Evolutionary conservation across 257 asterid genomes (phyloP), one percentile per base, ranked within the genome.

Genomic region (Plantago ovata): DNA sequence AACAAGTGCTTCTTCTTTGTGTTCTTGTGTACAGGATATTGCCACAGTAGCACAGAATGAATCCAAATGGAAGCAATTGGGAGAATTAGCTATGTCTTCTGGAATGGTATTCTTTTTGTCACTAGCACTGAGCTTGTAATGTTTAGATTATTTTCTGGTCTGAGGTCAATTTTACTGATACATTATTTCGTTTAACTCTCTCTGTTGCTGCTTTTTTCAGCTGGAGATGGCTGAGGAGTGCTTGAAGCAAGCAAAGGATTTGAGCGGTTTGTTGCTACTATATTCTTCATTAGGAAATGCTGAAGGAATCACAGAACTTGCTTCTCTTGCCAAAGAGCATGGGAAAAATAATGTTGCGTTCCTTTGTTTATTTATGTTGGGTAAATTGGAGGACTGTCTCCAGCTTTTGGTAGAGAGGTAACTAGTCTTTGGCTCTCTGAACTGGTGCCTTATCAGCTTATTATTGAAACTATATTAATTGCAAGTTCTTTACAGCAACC

Each of bases 281-380:
- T 93, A 93, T 73, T 86, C 97, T 41, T 93, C 97, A 24, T 67
- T 89, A 56, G 99, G 99, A 65, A 81, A 89, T 74, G 85, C 92
- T 48, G 88, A 86, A 54, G 97, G 99, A 71, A 84, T 93, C 61
- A 44, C 89, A 48, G 83, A 78, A 69, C 95, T 93, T 73, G 88
- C 96, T 39, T 81, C 88, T 68, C 71, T 72, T 72, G 89, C 99
- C 63, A 86, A 86, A 64, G 92, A 86, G 75, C 78, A 89, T 53
- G 99, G 99, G 60, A 93, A 89, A 72, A 89, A 89, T 71, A 93
- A 93, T 70, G 97, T 93, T 53, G 89, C 97, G 40, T 93, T 86
- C 83, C 94, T 86, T 59, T 93, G 96, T 72, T 80, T 89, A 60
- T 89, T 93, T 76, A 87, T 78, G 92, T 66, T 86, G 84, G 96